Conservation (phyloP, 495 filamentous ascomycete species). For the Cladorrhinum samala region DNA sequence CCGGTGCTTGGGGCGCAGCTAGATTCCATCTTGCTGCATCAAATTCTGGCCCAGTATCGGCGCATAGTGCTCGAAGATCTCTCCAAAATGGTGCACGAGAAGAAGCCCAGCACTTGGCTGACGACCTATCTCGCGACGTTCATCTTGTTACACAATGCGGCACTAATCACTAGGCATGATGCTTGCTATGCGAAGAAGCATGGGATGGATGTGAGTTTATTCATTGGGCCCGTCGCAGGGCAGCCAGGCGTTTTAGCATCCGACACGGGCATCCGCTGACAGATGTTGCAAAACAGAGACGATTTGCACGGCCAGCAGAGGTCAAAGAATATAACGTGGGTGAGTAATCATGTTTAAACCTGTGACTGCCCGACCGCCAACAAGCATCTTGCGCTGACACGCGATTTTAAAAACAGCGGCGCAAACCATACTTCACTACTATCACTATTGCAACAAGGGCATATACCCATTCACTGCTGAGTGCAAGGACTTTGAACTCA, state of each 20-base stretch:
- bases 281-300: conserved; percentile 30
- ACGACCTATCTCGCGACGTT: conserved; percentile 54
- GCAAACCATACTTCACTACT: conserved; percentile 53
- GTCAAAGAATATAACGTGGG: conserved; percentile 47
- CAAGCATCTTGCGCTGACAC: not conserved
- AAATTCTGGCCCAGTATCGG: conserved; percentile 49
- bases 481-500: conserved; percentile 44
- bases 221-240: not conserved
- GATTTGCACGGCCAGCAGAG: conserved; percentile 44
- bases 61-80: conserved; percentile 50
- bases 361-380: too few species aligned
- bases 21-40: conserved; percentile 51
- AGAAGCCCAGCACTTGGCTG: conserved; percentile 51
- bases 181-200: conserved; percentile 49
- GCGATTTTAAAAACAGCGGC: conserved; percentile 37
- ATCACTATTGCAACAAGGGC: conserved; percentile 55
- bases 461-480: conserved; percentile 43
- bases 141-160: conserved; percentile 53
- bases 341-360: too few species aligned
- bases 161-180: conserved; percentile 51
- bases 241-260: too few species aligned
- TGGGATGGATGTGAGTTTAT: conserved; percentile 40
- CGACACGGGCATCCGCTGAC: not conserved
- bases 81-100: conserved; percentile 50
- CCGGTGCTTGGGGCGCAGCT: conserved; percentile 57